Evolutionary conservation across 805 yeast species (phyloP).

Genomic region (Blastobotrys terrestris): DNA sequence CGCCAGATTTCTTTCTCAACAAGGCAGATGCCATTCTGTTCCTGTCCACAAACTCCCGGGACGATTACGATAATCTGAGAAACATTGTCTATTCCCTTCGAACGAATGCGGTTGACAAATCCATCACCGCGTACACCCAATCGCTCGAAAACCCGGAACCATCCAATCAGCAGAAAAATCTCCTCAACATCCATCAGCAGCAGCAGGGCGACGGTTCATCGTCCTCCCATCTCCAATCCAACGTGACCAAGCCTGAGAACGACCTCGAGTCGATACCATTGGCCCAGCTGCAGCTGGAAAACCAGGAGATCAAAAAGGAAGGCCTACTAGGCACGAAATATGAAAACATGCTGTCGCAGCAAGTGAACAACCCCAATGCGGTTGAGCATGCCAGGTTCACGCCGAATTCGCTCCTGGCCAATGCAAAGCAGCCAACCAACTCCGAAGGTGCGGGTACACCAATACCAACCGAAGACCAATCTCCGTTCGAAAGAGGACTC

Average conservation of each 20-base stretch:
- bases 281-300: background rate
- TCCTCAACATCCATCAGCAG: background rate
- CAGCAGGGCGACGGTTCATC: background rate
- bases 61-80: constrained; percentile 24
- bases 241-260: background rate
- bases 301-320: background rate
- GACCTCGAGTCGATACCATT: background rate
- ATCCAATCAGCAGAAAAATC: background rate
- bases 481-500: background rate
- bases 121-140: constrained; percentile 1
- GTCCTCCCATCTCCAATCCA: background rate
- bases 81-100: constrained; percentile 28
- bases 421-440: background rate
- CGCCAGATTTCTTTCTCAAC: constrained; percentile 16
- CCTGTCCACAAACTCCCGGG: constrained; percentile 21
- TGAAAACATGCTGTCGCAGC: background rate
- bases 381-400: constrained; percentile 3
- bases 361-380: background rate
- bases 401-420: constrained; percentile 13
- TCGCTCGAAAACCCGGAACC: background rate
- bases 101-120: constrained; percentile 11
- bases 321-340: constrained; percentile 2
- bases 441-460: background rate
- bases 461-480: background rate
- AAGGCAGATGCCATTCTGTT: constrained; percentile 17